Base-by-base conservation (phyloP, 2,329 filamentous ascomycete genomes). In the Botrytis hyacinthi region DNA sequence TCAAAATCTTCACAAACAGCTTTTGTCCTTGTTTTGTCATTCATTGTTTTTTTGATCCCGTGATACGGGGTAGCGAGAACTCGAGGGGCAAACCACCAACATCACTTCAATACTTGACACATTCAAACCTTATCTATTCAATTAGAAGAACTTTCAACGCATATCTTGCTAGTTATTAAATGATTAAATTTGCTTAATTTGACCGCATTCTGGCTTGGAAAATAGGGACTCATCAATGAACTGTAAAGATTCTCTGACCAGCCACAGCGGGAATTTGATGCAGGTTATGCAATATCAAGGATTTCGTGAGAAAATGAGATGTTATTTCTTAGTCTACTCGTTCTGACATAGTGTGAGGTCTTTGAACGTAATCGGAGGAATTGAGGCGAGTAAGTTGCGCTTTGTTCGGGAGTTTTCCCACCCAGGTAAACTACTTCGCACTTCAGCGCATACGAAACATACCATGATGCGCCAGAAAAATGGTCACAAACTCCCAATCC, bases 61-160 rank as follows among this genome's bases (percentile, higher is more conserved):
- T n/a, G 40, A 46, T 46, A 65, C 29, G 62, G 62, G 62, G 44
- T 65, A 65, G 62, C 62, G 62, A 65, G 62, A 57, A 5, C 18
- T 46, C n/a, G 62, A 29, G 3, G 3, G 29, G 2, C 29, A 65
- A 65, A 32, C 10, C 29, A 65, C 42, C 9, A 46, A 46, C 26
- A 44, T 4, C 61, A 63, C 16, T n/a, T 63, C n/a, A 22, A 63
- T 1, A 35, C 20, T 65, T 46, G 20, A 46, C 42, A 46, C 7
- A 35, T 65, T 22, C 20, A 18, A 32, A 14, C n/a, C 4, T 10
- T 46, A 9, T 46, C 20, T 16, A 46, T 26, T 65, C 2, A 9
- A 26, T 5, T 16, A 9, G 35, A 26, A 4, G 8, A 16, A 20
- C 3, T 46, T 3, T 65, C 18, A 35, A 26, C 0, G 32, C 0